A percentile compares a stretch with the other conserved stretches of the same genome.
phyloP scores from a whole-genome alignment of 495 filamentous ascomycete species.

The Penicillium herquei region DNA sequence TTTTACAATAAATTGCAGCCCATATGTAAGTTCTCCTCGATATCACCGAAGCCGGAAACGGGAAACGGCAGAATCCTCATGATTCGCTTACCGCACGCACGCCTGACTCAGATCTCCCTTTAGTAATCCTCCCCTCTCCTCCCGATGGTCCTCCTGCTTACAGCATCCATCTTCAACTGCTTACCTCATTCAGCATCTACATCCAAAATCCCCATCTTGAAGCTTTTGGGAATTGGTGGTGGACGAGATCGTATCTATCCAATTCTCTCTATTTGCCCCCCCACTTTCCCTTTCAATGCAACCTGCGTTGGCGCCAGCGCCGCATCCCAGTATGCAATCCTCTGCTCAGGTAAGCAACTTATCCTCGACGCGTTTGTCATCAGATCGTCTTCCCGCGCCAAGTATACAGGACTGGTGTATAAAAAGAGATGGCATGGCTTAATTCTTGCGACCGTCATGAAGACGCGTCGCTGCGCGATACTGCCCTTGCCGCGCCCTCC shows the following conservation, averaged over 20 bases:
- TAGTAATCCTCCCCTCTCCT: no score
- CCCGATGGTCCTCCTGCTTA: conserved; percentile 21
- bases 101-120: conserved; percentile 6
- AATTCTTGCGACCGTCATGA: conserved; percentile 1
- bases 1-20: no score
- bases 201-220: conserved; percentile 14
- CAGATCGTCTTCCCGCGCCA: conserved; percentile 34
- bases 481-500: conserved; percentile 7
- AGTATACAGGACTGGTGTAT: conserved; percentile 16
- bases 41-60: not conserved
- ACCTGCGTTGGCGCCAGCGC: conserved; percentile 55
- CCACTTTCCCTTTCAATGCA: conserved; percentile 41
- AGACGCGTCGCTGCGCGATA: conserved; percentile 16
- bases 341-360: conserved; percentile 54
- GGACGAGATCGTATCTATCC: conserved; percentile 1
- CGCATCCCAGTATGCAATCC: conserved; percentile 56
- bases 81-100: not conserved
- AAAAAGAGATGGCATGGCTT: not conserved
- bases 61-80: not conserved
- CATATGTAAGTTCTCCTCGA: no score
- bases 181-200: conserved; percentile 42
- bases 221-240: conserved; percentile 9
- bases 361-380: conserved; percentile 44
- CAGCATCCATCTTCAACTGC: conserved; percentile 31
- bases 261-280: conserved; percentile 6